phyloP scores from a whole-genome alignment of 1,284 basidiomycete species.

The Sanghuangporus sanghuang region DNA sequence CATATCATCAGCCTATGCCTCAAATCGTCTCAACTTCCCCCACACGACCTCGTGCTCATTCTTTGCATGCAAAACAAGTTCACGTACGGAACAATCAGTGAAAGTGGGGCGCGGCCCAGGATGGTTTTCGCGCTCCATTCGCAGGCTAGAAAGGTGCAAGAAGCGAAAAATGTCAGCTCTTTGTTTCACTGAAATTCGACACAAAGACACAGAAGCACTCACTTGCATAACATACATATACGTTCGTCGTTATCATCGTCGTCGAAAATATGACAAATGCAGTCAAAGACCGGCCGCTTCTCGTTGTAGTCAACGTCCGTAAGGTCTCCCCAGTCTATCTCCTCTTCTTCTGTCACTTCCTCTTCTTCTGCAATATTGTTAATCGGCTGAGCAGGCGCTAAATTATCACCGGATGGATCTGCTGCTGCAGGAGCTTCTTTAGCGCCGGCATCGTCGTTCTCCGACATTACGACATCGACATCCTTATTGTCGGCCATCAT shows the following conservation, averaged over 20 bases:
- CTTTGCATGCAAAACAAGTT: slow-evolving; percentile 10
- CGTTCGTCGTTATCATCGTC: slow-evolving; percentile 13
- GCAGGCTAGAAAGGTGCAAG: background rate
- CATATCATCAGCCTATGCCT: background rate
- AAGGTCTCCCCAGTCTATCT: slow-evolving; percentile 11
- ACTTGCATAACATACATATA: slow-evolving; percentile 14
- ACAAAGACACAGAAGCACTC: background rate
- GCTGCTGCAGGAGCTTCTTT: background rate
- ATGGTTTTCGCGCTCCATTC: slow-evolving; percentile 4
- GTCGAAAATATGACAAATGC: slow-evolving; percentile 12
- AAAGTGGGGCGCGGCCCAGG: slow-evolving; percentile 2
- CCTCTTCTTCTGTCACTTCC: slow-evolving; percentile 8
- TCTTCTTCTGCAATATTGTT: background rate
- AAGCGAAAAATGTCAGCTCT: background rate
- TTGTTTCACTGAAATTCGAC: background rate
- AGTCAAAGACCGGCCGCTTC: slow-evolving; percentile 9
- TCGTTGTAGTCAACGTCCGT: slow-evolving; percentile 12
- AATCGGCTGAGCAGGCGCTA: background rate
- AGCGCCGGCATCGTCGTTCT: background rate
- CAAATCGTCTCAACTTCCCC: background rate
- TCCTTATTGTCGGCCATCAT: background rate
- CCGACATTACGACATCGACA: background rate
- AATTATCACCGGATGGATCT: background rate
- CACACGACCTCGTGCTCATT: slow-evolving; percentile 8
- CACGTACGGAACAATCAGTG: slow-evolving; percentile 11